Evolutionary conservation across 768 basidiomycete species (phyloP).

Genomic region (Pleurotus tuoliensis): DNA sequence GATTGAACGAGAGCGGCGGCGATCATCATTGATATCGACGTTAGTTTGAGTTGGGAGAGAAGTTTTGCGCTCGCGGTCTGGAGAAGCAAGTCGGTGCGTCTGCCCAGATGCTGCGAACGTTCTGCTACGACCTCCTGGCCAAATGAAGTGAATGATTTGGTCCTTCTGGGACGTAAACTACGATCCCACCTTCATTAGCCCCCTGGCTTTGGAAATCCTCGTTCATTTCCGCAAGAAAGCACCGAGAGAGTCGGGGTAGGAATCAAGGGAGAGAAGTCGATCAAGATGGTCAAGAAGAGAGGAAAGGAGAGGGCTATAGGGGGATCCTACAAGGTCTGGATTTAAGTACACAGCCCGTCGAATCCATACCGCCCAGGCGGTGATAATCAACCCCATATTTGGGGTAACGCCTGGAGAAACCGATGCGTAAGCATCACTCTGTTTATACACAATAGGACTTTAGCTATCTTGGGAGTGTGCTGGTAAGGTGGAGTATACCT

Average conservation of each 20-base stretch:
- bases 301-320: background rate
- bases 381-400: background rate
- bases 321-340: background rate
- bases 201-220: background rate
- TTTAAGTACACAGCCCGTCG: background rate
- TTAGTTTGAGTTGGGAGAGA: background rate
- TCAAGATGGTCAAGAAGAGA: background rate
- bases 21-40: background rate
- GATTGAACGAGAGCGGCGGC: background rate
- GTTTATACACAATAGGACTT: background rate
- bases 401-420: background rate
- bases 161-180: background rate
- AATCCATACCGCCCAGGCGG: background rate
- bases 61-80: background rate
- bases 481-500: background rate
- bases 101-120: background rate
- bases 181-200: conserved; percentile 5
- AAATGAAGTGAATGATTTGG: background rate
- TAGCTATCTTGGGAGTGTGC: background rate
- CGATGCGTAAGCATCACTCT: background rate
- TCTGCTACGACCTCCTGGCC: background rate
- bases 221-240: background rate
- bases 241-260: background rate
- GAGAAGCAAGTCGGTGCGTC: background rate
- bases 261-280: background rate